Base-by-base conservation (phyloP, 2,329 filamentous ascomycete species). In the Dactylellina sp. region DNA sequence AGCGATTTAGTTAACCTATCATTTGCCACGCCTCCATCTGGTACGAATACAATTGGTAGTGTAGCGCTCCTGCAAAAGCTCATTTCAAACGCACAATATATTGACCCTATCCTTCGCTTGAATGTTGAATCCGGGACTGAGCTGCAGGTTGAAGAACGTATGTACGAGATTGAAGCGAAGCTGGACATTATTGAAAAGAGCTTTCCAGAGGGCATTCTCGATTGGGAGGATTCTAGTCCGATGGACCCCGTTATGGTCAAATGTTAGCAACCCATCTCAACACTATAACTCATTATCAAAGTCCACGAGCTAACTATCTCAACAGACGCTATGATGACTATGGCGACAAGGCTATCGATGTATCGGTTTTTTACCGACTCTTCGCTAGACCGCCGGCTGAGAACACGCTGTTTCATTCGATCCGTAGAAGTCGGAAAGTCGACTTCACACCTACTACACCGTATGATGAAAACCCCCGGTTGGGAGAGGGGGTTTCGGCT, bases 371-470 rank as follows among this genome's bases (percentile, higher is more conserved):
- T 78, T 44, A 78, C 77, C 7, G 77, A 79, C 42, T 60, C 66
- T 14, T 61, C 70, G 7, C 72, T 78, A 11, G 66, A 71, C 16
- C 75, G 62, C 37, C 66, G 68, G 28, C 75, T 78, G 14, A 75
- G 78, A 24, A 78, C 76, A 5, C 76, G 77, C 20, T 78, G 77
- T 39, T 77, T 79, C 16, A 76, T 76, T 11, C 76, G 78, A 49
- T 79, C 77, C 9, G 72, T 79, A 7, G 76, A 78, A 47, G 77
- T 78, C 24, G 75, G 76, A 16, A 79, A 78, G 53, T 76, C 77
- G 18, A 77, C 75, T 18, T 75, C 75, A 20, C 77, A 78, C 18
- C 61, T 79, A 11, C 63, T 78, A 25, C 75, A 71, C 11, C 75
- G 77, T 11, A 75, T 77, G 55, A 75, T 74, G 46, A 70, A 76